A percentile compares a stretch with the other conserved stretches of the same genome.
Conservation (phyloP, 2,329 filamentous ascomycete genomes). For the Talaromyces sp. region DNA sequence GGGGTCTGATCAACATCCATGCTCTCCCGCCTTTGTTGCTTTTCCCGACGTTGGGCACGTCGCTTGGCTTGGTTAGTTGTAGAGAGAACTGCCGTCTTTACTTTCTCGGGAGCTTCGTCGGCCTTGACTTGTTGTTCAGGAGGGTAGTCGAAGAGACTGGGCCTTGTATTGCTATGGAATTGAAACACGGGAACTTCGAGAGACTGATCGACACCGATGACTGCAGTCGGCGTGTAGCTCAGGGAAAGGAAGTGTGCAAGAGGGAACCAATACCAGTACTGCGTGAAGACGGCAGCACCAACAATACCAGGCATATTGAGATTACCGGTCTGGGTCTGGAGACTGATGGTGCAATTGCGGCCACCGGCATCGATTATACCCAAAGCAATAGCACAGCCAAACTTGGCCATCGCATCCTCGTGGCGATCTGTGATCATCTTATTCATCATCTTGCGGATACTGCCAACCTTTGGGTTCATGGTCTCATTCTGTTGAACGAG, state of each 20-base stretch:
- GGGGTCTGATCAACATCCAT: slow-evolving; percentile 89
- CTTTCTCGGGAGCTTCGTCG: slow-evolving; percentile 87
- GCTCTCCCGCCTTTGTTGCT: slow-evolving; percentile 80
- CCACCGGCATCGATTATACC: slow-evolving; percentile 98
- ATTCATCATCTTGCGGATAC: slow-evolving; percentile 86
- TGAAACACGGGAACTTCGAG: slow-evolving; percentile 91
- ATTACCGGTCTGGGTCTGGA: slow-evolving; percentile 97
- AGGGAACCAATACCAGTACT: slow-evolving; percentile 99
- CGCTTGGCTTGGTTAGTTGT: slow-evolving; percentile 97
- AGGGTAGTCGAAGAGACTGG: slow-evolving; percentile 95
- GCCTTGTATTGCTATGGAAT: slow-evolving; percentile 90
- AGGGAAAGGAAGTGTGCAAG: slow-evolving; percentile 95
- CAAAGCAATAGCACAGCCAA: slow-evolving; percentile 86
- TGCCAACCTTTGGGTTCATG: slow-evolving; percentile 93
- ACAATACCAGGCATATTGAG: slow-evolving; percentile 98
- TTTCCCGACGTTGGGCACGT: slow-evolving; percentile 89
- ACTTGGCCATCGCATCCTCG: slow-evolving; percentile 99
- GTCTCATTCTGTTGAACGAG: slow-evolving; percentile 99
- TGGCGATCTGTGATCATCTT: slow-evolving; percentile 94
- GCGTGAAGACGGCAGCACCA: slow-evolving; percentile 95
- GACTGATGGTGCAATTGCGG: slow-evolving; percentile 94
- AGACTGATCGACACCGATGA: slow-evolving; percentile 91
- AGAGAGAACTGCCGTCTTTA: slow-evolving; percentile 91
- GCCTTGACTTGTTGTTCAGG: slow-evolving; percentile 93
- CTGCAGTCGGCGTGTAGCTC: slow-evolving; percentile 92